Conservation (phyloP, 768 basidiomycete species). For the Hygrophoropsis aurantiaca region DNA sequence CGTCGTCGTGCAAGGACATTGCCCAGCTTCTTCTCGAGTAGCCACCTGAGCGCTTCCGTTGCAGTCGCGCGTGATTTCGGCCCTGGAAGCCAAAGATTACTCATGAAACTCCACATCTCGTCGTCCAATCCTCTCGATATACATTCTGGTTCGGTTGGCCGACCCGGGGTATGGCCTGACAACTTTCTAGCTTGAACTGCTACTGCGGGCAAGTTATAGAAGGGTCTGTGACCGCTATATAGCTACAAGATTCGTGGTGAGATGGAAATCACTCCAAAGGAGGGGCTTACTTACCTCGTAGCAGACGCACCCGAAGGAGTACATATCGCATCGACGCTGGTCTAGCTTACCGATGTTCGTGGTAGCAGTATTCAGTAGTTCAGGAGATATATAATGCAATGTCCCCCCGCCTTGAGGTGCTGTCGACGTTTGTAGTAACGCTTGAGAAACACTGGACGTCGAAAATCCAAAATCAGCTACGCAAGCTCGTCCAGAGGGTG, state of each 20-base stretch:
- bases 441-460: constrained; percentile 14
- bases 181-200: constrained; percentile 14
- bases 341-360: constrained; percentile 18
- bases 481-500: constrained; percentile 24
- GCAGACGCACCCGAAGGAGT: constrained; percentile 32
- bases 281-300: constrained; percentile 27
- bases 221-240: constrained; percentile 18
- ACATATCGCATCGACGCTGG: constrained; percentile 32
- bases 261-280: neutral
- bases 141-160: constrained; percentile 12
- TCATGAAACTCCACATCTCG: constrained; percentile 29
- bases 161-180: constrained; percentile 15
- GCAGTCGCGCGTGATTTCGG: too few species aligned
- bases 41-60: too few species aligned
- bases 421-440: constrained; percentile 12
- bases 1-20: too few species aligned
- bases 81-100: constrained; percentile 32
- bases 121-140: constrained; percentile 25
- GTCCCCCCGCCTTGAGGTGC: constrained; percentile 17
- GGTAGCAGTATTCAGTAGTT: constrained; percentile 15
- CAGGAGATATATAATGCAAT: constrained; percentile 26
- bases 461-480: constrained; percentile 33
- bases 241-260: neutral
- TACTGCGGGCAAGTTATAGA: constrained; percentile 16
- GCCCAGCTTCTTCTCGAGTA: too few species aligned